A percentile compares a stretch with the other conserved stretches of the same genome.
phyloP scores from a whole-genome alignment of 768 basidiomycete species.

The Hygrophorus pudorinus region DNA sequence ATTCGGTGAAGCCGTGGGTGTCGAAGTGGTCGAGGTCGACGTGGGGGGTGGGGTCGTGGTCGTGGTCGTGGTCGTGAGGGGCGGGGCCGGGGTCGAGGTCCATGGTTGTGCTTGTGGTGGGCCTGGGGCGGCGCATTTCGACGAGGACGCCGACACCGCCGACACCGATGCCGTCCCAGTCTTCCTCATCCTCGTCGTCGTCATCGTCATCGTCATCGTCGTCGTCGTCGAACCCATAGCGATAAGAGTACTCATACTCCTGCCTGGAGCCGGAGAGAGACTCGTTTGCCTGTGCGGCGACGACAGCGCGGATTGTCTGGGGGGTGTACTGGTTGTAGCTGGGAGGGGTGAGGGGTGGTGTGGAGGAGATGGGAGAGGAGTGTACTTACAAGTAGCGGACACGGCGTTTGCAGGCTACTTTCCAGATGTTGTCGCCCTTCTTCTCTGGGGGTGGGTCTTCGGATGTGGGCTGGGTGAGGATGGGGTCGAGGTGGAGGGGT shows the following conservation, averaged over 20 bases:
- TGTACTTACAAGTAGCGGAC: conserved; percentile 1
- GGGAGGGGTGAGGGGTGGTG: background rate
- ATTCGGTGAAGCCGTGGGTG: background rate
- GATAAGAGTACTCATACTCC: too few species aligned
- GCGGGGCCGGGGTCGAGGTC: too few species aligned
- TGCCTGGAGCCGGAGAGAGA: conserved; percentile 2
- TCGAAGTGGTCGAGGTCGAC: background rate
- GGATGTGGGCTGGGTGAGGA: background rate
- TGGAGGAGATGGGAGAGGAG: background rate
- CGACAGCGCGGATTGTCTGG: conserved; percentile 9
- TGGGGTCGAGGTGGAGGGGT: background rate
- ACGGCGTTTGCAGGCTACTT: conserved; percentile 5
- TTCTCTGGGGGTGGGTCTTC: background rate
- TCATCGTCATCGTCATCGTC: conserved; percentile 3
- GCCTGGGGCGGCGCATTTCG: too few species aligned
- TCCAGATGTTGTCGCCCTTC: conserved; percentile 3
- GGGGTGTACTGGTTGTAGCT: conserved; percentile 7
- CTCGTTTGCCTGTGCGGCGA: conserved; percentile 9
- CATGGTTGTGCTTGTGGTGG: too few species aligned
- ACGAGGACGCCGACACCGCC: too few species aligned
- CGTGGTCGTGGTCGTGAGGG: background rate
- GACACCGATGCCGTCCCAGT: conserved; percentile 7
- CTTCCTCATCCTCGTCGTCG: conserved; percentile 4
- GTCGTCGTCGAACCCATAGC: background rate
- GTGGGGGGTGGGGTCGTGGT: background rate